Evolutionary conservation across 2,329 filamentous ascomycete species (phyloP), one percentile per base, ranked within the genome.

Genomic region (Colletotrichum australisinense): DNA sequence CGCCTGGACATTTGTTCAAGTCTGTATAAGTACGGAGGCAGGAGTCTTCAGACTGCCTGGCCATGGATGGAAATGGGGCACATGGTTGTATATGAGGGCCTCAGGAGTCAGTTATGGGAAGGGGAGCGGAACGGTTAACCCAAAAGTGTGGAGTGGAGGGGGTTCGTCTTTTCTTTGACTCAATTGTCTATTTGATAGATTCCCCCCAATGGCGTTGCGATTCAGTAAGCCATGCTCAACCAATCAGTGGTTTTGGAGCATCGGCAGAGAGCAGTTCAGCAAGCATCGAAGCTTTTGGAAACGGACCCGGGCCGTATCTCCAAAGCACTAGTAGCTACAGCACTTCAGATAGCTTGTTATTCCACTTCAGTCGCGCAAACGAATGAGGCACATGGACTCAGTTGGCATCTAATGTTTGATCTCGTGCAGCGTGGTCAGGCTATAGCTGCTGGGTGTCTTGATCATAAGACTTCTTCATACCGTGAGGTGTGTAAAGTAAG

Each of bases 21-120:
- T 77, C 76, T 82, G 80, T 82, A 82, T 79, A 79, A 81, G 69
- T 81, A 81, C 74, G 75, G 76, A 76, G 76, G 76, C 75, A 57
- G 35, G 68, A 67, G 57, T 64, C 64, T 46, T 73, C 53, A 22
- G 67, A 65, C 35, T 53, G 53, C 19, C 38, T 59, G 16, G 19
- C 22, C 26, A 42, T 55, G 55, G 46, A 46, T 42, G 38, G 12
- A 46, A 46, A 46, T 19, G 57, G 70, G 74, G 67, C 69, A 74
- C 64, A 52, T 66, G 59, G 60, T 68, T 76, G 70, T 69, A 72
- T 62, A 75, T 76, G 72, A 68, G 60, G 65, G 63, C 35, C 66
- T 69, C 72, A 65, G 74, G 76, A 75, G 70, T 46, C 59, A 60
- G 28, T 32, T 49, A 14, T 76, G 74, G 71, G 67, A 73, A 63